A percentile compares a stretch with the other conserved stretches of the same genome.
These are phyloP conservation scores for Medicago ruthenica DNA, from an alignment of 306 rosid genomes.

Conservation along the genomic window DNA sequence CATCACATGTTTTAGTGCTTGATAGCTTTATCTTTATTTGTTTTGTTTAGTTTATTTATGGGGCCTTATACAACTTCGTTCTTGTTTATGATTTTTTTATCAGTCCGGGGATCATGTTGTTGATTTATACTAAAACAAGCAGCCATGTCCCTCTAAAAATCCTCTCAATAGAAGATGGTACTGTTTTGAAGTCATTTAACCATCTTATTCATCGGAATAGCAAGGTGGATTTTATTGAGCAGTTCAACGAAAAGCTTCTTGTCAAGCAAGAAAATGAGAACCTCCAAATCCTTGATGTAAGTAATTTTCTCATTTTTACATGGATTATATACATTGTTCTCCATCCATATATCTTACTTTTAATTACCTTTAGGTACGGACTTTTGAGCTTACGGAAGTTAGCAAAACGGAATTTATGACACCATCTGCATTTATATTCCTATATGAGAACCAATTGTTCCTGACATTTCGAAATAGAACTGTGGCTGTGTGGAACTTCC, in stretches of 20 bases:
- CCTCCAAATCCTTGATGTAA: slow-evolving; percentile 94
- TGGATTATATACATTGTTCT: slow-evolving; percentile 23
- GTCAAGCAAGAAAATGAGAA: slow-evolving; percentile 98
- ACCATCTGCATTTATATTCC: slow-evolving; percentile 92
- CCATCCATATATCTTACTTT: slow-evolving; percentile 38
- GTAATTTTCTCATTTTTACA: slow-evolving; percentile 39
- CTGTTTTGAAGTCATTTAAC: slow-evolving; percentile 92
- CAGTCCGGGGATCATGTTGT: slow-evolving; percentile 96
- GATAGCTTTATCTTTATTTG: not conserved
- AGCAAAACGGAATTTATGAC: slow-evolving; percentile 88
- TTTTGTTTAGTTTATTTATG: not conserved
- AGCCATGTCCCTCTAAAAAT: slow-evolving; percentile 93
- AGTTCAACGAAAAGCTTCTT: slow-evolving; percentile 96
- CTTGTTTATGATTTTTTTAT: slow-evolving; percentile 36
- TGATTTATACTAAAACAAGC: slow-evolving; percentile 80
- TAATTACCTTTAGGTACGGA: slow-evolving; percentile 66
- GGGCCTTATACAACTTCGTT: slow-evolving; percentile 27
- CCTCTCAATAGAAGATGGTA: slow-evolving; percentile 94
- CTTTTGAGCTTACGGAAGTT: slow-evolving; percentile 89
- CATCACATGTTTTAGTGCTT: slow-evolving; percentile 19
- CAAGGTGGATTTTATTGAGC: slow-evolving; percentile 97
- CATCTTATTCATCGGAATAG: slow-evolving; percentile 95
- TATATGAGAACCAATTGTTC: slow-evolving; percentile 90
- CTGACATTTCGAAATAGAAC: slow-evolving; percentile 86
- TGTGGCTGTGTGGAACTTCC: slow-evolving; percentile 98